A percentile compares a stretch with the other conserved stretches of the same genome.
These are phyloP conservation scores for Fusarium duplospermum DNA, from an alignment of 2,329 filamentous ascomycete genomes.

Conservation along the genomic window DNA sequence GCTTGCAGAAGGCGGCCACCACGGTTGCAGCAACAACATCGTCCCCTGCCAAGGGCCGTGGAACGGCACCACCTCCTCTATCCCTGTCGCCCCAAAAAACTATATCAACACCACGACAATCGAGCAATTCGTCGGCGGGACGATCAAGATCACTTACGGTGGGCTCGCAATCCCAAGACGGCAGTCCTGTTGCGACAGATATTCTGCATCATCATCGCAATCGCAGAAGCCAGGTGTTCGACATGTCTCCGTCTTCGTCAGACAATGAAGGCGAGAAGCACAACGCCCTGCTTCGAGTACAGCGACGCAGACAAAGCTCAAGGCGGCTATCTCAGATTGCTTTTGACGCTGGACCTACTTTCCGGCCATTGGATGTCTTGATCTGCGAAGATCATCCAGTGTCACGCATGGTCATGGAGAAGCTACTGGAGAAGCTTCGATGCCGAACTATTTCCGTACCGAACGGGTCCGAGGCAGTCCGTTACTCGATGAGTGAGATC, in stretches of 20 bases:
- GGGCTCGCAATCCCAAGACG: constrained; percentile 94
- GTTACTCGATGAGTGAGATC: constrained; percentile 95
- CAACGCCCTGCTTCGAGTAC: constrained; percentile 90
- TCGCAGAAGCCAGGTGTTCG: constrained; percentile 91
- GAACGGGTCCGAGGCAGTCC: constrained; percentile 90
- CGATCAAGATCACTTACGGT: constrained; percentile 91
- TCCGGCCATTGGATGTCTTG: constrained; percentile 90
- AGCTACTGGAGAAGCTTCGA: constrained; percentile 91
- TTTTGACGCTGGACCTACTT: constrained; percentile 83
- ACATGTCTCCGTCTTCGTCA: constrained; percentile 96
- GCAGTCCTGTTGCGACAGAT: constrained; percentile 77
- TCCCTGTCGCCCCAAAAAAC: constrained; percentile 73
- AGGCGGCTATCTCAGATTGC: constrained; percentile 92
- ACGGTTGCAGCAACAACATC: constrained; percentile 57
- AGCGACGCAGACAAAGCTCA: constrained; percentile 95
- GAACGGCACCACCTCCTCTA: constrained; percentile 61
- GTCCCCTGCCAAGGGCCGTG: constrained; percentile 68
- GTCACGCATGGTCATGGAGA: constrained; percentile 98
- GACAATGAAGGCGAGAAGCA: constrained; percentile 96
- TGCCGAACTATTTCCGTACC: constrained; percentile 93
- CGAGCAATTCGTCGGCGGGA: constrained; percentile 70
- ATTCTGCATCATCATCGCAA: constrained; percentile 85
- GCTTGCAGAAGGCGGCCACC: constrained; percentile 70
- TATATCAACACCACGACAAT: constrained; percentile 69
- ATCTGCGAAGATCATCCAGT: constrained; percentile 99